Percentiles rank a stretch among this genome's conserved stretches.
Evolutionary conservation across 306 rosid genomes (phyloP).

Genomic region (Acacia melanoxylon): DNA sequence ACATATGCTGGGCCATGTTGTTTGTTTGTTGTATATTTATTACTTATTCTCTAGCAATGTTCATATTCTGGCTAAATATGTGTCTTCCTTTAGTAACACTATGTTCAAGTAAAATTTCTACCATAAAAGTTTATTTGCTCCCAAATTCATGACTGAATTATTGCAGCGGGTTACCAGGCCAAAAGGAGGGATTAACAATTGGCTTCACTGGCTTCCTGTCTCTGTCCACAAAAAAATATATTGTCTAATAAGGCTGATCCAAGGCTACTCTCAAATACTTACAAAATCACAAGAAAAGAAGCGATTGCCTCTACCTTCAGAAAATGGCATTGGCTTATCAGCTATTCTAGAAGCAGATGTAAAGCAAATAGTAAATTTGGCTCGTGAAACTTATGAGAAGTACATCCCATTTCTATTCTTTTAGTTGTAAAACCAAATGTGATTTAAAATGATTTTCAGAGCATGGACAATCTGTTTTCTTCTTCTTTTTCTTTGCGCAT

Average conservation of each 20-base stretch:
- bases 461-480: not conserved
- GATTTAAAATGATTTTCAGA: conserved; percentile 8
- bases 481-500: not conserved
- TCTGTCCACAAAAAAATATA: conserved; percentile 67
- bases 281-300: conserved; percentile 47
- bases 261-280: conserved; percentile 41
- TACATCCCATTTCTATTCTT: conserved; percentile 40
- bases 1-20: not conserved
- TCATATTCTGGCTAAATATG: not conserved
- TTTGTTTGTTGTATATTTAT: not conserved
- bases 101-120: not conserved
- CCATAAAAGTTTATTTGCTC: conserved; percentile 17
- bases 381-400: conserved; percentile 76
- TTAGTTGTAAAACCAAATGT: conserved; percentile 19
- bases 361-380: conserved; percentile 68
- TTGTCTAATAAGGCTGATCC: conserved; percentile 50
- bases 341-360: conserved; percentile 85
- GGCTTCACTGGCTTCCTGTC: conserved; percentile 96
- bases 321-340: conserved; percentile 75
- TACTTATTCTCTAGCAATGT: not conserved
- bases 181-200: conserved; percentile 77
- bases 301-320: conserved; percentile 47
- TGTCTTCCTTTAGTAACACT: conserved; percentile 1
- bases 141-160: conserved; percentile 10
- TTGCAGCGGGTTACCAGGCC: conserved; percentile 91